Evolutionary conservation across 2,329 filamentous ascomycete species (phyloP), one percentile per base, ranked within the genome.

Genomic region (Trichoderma asperellum): DNA sequence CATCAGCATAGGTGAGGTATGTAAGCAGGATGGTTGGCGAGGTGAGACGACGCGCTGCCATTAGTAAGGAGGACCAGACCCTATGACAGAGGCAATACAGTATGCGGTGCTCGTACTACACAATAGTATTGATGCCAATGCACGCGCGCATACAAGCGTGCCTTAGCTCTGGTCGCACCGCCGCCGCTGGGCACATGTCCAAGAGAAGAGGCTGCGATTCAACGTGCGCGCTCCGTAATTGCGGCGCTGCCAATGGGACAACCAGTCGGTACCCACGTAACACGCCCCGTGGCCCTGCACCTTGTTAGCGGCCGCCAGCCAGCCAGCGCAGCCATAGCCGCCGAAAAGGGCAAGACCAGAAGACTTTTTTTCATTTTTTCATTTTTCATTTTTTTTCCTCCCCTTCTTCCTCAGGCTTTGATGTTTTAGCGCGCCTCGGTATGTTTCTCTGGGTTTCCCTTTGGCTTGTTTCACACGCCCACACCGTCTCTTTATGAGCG

Each of bases 321-420:
- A 69, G 55, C 68, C 68, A 70, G 63, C 68, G 68, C 47, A 18
- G 68, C 65, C 63, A 68, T 16, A n/a, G 35, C n/a, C 56, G 61
- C 68, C 68, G 32, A 70, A 70, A 68, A 49, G 49, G 68, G 68
- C 55, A 70, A 70, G 65, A 70, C 62, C 11, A 32, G 52, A 52
- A 24, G 24, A 29, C n/a, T 34, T 58, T 66, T 66, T 66, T 58
- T 34, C 49, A n/a, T n/a, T n/a, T n/a, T 11, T 40, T 57, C 29
- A 24, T 24, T 49, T 60, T 53, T 18, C 6, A 21, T 56, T 34
- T 58, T 66, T 12, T 56, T 66, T 37, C 18, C 49, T 68, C 49
- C 7, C 40, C 18, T 43, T 6, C 2, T 8, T n/a, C 40, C 40
- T 43, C 16, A 43, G 40, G 40, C 18, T n/a, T 43, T 18, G 18